Evolutionary conservation across 2,329 filamentous ascomycete species (phyloP), one percentile per base, ranked within the genome.

Genomic region (Botrytis porri): DNA sequence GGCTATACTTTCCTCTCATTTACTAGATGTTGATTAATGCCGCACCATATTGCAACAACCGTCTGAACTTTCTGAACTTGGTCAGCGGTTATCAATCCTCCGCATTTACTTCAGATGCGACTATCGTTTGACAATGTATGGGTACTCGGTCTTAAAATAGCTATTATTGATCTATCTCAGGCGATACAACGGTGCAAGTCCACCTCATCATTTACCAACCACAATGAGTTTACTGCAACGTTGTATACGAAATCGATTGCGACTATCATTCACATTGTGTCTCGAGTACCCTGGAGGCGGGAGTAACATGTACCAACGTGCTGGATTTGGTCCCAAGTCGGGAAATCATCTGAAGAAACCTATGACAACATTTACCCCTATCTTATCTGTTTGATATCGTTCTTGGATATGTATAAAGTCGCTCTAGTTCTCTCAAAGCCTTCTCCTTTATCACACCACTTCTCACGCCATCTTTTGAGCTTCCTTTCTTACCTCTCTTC

Each of bases 381-480:
- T 51, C 32, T 25, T 32, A 18, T 29, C 25, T 37, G n/a, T 29
- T 43, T 41, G 54, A 1, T 25, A 29, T 69, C 22, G 12, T 51
- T n/a, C 22, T 39, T 70, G 37, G 25, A 59, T 45, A 70, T 45
- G 39, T 61, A 70, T 60, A 60, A 61, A 70, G 54, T 22, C 9
- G 16, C 67, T 70, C 67, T 37, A 37, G 61, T 43, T 35, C 39
- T 60, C 67, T 70, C 67, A 69, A 69, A 59, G 39, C 35, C 22
- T 70, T 61, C 39, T 60, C 54, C 54, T 61, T 70, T 45, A 39
- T 70, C 54, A 61, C 35, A 70, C 20, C n/a, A 61, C n/a, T 69
- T 61, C 51, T 70, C 51, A 48, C 29, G 32, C 29, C n/a, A 60
- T 25, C 22, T 59, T 60, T n/a, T 69, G 20, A 41, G 22, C 29